Percentiles rank a stretch among this genome's conserved stretches.
These are phyloP conservation scores for Phialophora expanda DNA, from an alignment of 2,329 filamentous ascomycete species.

Conservation along the genomic window DNA sequence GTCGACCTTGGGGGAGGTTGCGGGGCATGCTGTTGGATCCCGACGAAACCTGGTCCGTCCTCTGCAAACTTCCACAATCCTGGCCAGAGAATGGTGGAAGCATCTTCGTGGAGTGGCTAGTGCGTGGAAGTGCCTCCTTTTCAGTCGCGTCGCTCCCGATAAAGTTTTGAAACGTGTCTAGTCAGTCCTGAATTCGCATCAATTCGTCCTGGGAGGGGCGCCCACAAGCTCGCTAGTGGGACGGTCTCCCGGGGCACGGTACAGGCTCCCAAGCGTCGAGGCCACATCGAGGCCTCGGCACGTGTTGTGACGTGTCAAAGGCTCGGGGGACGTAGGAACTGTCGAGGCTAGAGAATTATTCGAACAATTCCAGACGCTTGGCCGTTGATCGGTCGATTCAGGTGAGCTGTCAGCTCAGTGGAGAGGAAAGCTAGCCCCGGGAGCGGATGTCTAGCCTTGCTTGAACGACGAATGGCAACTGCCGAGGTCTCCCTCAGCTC, in stretches of 20 bases:
- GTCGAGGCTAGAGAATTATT: constrained; percentile 15
- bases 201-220: constrained; percentile 4
- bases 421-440: constrained; percentile 3
- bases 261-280: not conserved
- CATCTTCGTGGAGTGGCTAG: constrained; percentile 6
- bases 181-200: constrained; percentile 1
- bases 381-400: constrained; percentile 2
- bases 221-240: constrained; percentile 12
- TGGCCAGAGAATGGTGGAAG: not conserved
- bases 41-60: not conserved
- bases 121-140: not conserved
- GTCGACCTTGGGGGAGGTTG: constrained; percentile 10
- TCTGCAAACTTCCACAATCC: not conserved
- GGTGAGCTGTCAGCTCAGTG: not conserved
- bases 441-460: not conserved
- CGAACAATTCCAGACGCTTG: constrained; percentile 1
- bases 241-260: constrained; percentile 1
- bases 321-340: not conserved
- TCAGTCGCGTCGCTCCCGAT: not conserved
- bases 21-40: constrained; percentile 7
- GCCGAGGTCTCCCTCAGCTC: not conserved
- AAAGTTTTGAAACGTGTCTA: constrained; percentile 16
- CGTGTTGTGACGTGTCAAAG: constrained; percentile 9
- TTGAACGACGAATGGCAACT: not conserved
- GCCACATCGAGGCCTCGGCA: constrained; percentile 16